These are phyloP conservation scores for Pseudocercospora macadamiae DNA, from an alignment of 2,329 filamentous ascomycete species.

Conservation along the genomic window DNA sequence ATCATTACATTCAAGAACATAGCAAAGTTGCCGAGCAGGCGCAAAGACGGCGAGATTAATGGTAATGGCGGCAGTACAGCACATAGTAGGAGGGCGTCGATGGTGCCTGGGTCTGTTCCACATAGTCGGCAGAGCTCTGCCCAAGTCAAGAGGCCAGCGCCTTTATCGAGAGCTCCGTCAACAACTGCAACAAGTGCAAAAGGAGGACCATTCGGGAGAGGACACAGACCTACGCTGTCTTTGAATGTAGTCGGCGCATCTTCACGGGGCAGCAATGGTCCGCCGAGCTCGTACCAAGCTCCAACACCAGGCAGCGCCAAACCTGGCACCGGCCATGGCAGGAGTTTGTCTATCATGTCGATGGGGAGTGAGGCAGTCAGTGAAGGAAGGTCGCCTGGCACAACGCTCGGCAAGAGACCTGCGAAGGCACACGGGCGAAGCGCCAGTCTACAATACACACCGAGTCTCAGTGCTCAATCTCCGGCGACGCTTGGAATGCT, in stretches of 20 bases:
- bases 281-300: conserved; percentile 28
- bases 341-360: conserved; percentile 55
- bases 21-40: conserved; percentile 49
- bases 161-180: conserved; percentile 26
- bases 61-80: conserved; percentile 23
- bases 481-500: conserved; percentile 18
- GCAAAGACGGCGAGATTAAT: conserved; percentile 39
- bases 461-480: conserved; percentile 38
- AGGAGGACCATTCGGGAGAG: conserved; percentile 36
- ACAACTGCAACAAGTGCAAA: conserved; percentile 22
- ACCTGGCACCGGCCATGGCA: conserved; percentile 50
- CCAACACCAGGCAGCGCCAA: conserved; percentile 46
- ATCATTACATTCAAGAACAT: conserved; percentile 96
- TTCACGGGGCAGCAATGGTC: conserved; percentile 24
- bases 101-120: conserved; percentile 13
- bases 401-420: conserved; percentile 46
- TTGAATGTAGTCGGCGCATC: conserved; percentile 50
- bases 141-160: conserved; percentile 21
- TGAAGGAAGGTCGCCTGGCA: conserved; percentile 24
- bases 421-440: conserved; percentile 72
- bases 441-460: conserved; percentile 76
- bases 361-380: conserved; percentile 47
- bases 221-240: conserved; percentile 70
- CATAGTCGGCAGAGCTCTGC: conserved; percentile 31
- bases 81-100: conserved; percentile 24